phyloP scores from a whole-genome alignment of 371 early-diverging fungal species.

The Batrachochytrium dendrobatidis region DNA sequence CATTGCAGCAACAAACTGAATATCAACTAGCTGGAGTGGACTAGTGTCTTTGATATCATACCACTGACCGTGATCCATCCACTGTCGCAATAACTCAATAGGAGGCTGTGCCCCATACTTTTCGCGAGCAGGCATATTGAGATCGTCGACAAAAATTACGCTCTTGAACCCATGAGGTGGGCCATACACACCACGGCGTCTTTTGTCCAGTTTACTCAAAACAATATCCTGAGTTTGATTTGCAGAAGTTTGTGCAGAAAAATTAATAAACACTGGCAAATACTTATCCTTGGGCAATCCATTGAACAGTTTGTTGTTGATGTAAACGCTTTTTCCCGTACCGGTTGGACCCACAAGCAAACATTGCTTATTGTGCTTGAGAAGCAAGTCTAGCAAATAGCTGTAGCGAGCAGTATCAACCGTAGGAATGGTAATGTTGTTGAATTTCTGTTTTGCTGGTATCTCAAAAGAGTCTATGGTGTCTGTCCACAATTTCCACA shows the following conservation, averaged over 20 bases:
- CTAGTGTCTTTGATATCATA: constrained; percentile 46
- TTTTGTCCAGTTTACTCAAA: constrained; percentile 45
- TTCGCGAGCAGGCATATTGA: constrained; percentile 54
- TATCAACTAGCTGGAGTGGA: constrained; percentile 44
- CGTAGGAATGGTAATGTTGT: constrained; percentile 47
- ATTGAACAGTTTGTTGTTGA: constrained; percentile 46
- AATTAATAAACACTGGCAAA: constrained; percentile 48
- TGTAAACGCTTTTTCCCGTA: constrained; percentile 43
- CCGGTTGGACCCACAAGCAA: constrained; percentile 53
- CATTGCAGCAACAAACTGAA: constrained; percentile 52
- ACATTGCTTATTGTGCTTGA: constrained; percentile 41
- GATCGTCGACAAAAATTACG: constrained; percentile 51
- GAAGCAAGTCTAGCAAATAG: constrained; percentile 39
- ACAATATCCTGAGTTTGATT: constrained; percentile 52
- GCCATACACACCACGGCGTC: constrained; percentile 46
- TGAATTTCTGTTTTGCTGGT: constrained; percentile 42
- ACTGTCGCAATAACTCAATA: constrained; percentile 46
- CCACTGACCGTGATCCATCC: constrained; percentile 47
- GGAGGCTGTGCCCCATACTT: constrained; percentile 55
- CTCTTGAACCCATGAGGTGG: constrained; percentile 42
- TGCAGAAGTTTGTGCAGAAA: constrained; percentile 51
- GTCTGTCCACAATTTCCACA: constrained; percentile 47
- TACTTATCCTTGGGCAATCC: constrained; percentile 37
- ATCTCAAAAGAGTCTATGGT: constrained; percentile 44
- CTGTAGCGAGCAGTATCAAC: constrained; percentile 46